A percentile compares a stretch with the other conserved stretches of the same genome.
These are phyloP conservation scores for Phalaenopsis aphrodite DNA, from an alignment of 106 monocot species.

Conservation along the genomic window DNA sequence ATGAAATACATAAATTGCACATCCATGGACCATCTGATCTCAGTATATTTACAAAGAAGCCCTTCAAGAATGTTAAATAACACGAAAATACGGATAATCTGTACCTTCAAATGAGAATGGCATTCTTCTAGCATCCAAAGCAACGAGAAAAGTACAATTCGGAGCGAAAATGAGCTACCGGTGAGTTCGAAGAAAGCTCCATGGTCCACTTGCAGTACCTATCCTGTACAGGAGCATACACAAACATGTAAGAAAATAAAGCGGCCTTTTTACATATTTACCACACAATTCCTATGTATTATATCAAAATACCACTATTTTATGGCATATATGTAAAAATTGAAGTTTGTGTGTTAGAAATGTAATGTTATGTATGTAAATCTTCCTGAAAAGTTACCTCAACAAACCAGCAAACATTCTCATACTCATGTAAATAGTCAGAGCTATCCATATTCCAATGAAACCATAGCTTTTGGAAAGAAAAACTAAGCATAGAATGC, in stretches of 20 bases:
- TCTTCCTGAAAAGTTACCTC: slow-evolving; percentile 35
- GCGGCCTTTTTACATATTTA: too few species aligned
- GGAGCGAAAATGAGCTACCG: not conserved
- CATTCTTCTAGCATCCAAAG: not conserved
- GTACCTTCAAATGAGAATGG: not conserved
- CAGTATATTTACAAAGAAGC: not conserved
- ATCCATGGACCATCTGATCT: slow-evolving; percentile 1
- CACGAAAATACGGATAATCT: not conserved
- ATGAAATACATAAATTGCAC: slow-evolving; percentile 1
- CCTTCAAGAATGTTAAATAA: not conserved
- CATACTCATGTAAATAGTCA: slow-evolving; percentile 75
- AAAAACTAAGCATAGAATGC: slow-evolving; percentile 45
- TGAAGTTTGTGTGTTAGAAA: too few species aligned
- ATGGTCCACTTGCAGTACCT: slow-evolving; percentile 59
- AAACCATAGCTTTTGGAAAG: slow-evolving; percentile 61
- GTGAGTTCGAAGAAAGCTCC: slow-evolving; percentile 35
- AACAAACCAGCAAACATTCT: slow-evolving; percentile 70
- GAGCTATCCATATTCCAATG: slow-evolving; percentile 77
- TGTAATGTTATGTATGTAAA: not conserved
- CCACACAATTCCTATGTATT: too few species aligned
- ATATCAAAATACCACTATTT: too few species aligned
- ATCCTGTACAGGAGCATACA: slow-evolving; percentile 27
- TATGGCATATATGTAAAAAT: too few species aligned
- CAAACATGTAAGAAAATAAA: not conserved
- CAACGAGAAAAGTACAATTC: not conserved